Percentiles rank a stretch among this genome's conserved stretches.
Evolutionary conservation across 2,329 filamentous ascomycete genomes (phyloP).

Genomic region (Cadophora sp.): DNA sequence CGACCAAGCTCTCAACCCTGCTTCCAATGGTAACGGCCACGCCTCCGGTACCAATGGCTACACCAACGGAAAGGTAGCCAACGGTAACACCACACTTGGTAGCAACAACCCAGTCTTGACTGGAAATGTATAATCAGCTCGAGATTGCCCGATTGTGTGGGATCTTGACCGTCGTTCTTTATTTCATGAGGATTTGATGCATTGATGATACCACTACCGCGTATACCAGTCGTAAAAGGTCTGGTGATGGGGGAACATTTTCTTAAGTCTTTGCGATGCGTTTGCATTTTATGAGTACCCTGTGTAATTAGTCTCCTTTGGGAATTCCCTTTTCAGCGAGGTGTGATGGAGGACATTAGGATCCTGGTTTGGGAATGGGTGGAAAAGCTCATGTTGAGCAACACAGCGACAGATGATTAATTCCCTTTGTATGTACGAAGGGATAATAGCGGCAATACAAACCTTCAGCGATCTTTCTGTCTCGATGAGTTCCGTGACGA

Average conservation of each 20-base stretch:
- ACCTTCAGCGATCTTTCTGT: constrained; percentile 1
- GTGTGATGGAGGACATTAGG: neutral
- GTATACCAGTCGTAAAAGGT: constrained; percentile 18
- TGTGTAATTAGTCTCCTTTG: constrained; percentile 23
- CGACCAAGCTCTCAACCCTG: constrained; percentile 38
- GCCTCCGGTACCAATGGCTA: constrained; percentile 21
- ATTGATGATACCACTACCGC: constrained; percentile 38
- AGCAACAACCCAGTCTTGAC: constrained; percentile 38
- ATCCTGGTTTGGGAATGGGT: neutral
- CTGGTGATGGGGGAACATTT: constrained; percentile 1
- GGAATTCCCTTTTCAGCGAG: constrained; percentile 17
- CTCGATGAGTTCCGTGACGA: neutral
- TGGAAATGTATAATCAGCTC: constrained; percentile 28
- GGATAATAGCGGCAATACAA: constrained; percentile 19
- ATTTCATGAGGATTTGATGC: constrained; percentile 28
- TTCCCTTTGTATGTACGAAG: constrained; percentile 17
- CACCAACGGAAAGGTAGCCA: constrained; percentile 16
- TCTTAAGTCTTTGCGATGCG: constrained; percentile 8
- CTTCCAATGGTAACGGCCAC: constrained; percentile 19
- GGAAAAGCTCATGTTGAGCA: neutral
- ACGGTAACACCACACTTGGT: constrained; percentile 35
- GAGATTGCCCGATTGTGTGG: neutral
- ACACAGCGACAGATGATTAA: constrained; percentile 10
- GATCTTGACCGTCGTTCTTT: constrained; percentile 19
- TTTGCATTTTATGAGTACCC: constrained; percentile 19